phyloP scores from a whole-genome alignment of 2,329 filamentous ascomycete genomes.

The Pseudogymnoascus sp. region DNA sequence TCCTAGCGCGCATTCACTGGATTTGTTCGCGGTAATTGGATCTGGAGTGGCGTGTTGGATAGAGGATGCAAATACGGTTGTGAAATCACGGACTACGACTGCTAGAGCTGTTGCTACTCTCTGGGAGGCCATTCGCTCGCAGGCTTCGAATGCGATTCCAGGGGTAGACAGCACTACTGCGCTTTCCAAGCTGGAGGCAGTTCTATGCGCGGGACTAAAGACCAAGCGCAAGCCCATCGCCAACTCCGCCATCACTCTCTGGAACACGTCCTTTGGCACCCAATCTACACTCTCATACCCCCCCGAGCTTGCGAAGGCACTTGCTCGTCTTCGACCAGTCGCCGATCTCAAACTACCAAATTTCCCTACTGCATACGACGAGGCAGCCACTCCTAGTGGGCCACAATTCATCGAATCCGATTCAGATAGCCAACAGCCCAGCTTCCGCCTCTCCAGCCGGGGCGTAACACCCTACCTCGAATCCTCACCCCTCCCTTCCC shows the following conservation, averaged over 20 bases:
- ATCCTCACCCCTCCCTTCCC: constrained; percentile 10
- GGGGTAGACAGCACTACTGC: constrained; percentile 34
- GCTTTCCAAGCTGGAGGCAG: constrained; percentile 44
- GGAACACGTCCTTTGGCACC: constrained; percentile 63
- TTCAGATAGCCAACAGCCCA: constrained; percentile 10
- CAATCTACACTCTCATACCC: constrained; percentile 55
- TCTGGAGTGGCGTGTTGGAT: constrained; percentile 56
- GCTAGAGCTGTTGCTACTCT: constrained; percentile 32
- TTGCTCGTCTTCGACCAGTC: constrained; percentile 52
- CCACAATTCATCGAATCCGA: constrained; percentile 37
- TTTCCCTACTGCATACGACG: constrained; percentile 32
- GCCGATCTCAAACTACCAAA: constrained; percentile 43
- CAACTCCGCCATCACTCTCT: constrained; percentile 48
- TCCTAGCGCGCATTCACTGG: constrained; percentile 37
- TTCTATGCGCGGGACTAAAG: constrained; percentile 48
- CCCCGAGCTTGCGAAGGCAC: constrained; percentile 48
- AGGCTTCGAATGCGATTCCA: constrained; percentile 28
- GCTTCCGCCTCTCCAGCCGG: not conserved
- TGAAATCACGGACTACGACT: constrained; percentile 34
- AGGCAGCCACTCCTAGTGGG: constrained; percentile 13
- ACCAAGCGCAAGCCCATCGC: constrained; percentile 49
- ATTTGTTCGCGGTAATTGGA: constrained; percentile 53
- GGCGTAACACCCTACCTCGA: constrained; percentile 18
- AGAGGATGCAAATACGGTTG: constrained; percentile 42
- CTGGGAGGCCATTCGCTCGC: constrained; percentile 41